Evolutionary conservation across 1,139 yeast genomes (phyloP), one percentile per base, ranked within the genome.

Genomic region (Arxiozyma telluris): DNA sequence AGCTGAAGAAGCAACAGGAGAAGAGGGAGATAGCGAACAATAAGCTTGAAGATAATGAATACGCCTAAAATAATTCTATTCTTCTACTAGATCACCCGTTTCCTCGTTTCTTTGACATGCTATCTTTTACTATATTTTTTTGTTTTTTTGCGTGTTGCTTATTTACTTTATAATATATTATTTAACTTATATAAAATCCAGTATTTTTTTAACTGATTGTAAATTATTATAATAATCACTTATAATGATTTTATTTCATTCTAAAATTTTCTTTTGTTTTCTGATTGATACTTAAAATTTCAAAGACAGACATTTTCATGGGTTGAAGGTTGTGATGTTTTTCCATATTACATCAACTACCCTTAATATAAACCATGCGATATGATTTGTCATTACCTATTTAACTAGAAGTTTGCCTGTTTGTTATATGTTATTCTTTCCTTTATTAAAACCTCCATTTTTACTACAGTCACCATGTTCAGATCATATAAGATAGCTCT

Each of bases 1-100:
- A 45, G 52, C 38, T 18, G 59, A 53, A 23, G 55, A 55, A 25
- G 51, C 53, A 44, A 22, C 50, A 41, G 23, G 9, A 38, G 44
- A 3, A 27, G 44, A 3, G 20, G 30, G n/a, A 18, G 27, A 5
- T 17, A n/a, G 7, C 47, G 3, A 17, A 15, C 7, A 20, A 23
- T 4, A 30, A 17, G 25, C 25, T 21, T 38, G 41, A 25, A 11
- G 44, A 39, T 42, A 43, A 20, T 25, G 1, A 47, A 23, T 18
- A 25, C 20, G 22, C 39, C 12, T 11, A 45, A 43, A 49, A 2
- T n/a, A 7, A 5, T 27, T 27, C n/a, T 8, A 12, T 34, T 12
- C n/a, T 34, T 12, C n/a, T 34, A 8, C 12, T 34, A 34, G 6
- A 15, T 34, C 17, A 12, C 6, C n/a, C 3, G 39, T 34, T 6